Evolutionary conservation across 495 filamentous ascomycete genomes (phyloP), one percentile per base, ranked within the genome.

Genomic region (Cenococcum geophilum): DNA sequence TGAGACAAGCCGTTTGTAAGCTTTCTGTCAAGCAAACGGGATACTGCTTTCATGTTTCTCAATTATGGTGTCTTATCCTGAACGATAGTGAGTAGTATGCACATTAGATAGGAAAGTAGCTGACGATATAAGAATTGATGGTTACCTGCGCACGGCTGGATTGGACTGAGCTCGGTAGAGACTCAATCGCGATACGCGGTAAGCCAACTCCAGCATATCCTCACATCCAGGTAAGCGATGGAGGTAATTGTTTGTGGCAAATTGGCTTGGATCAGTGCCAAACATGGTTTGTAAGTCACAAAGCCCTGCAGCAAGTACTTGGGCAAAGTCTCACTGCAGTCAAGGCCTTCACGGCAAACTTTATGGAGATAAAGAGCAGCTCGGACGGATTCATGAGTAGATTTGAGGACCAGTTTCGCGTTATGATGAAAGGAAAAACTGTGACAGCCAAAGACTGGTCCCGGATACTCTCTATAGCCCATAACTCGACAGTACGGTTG

Each of bases 1-100:
- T 61, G 59, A 14, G 27, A 16, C 59, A 61, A 57, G 59, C 49
- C 4, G 59, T 61, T 43, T 56, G 59, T 52, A 61, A 45, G 23
- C 5, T 22, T 12, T 5, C 11, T 16, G 22, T 25, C 5, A 32
- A 4, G 11, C 59, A 16, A 21, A 23, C 34, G 34, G 32, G 43
- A 16, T 5, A 55, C 27, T 61, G 59, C 27, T 61, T 58, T 45
- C 49, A 61, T 47, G 52, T 61, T 10, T 18, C 22, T 35, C 59
- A 61, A 36, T 6, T 61, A 27, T 61, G 59, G 59, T 56, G 52
- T 58, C 36, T 61, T 8, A 18, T 61, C 20, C n/a, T 61, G 5
- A 40, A 58, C 25, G 59, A 61, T 14, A 43, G 59, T 57, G 42
- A 58, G 56, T 49, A 22, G 9, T 21, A 21, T 48, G 16, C 11